Conservation (phyloP, 306 rosid species). For the Fragaria nilgerrensis region DNA sequence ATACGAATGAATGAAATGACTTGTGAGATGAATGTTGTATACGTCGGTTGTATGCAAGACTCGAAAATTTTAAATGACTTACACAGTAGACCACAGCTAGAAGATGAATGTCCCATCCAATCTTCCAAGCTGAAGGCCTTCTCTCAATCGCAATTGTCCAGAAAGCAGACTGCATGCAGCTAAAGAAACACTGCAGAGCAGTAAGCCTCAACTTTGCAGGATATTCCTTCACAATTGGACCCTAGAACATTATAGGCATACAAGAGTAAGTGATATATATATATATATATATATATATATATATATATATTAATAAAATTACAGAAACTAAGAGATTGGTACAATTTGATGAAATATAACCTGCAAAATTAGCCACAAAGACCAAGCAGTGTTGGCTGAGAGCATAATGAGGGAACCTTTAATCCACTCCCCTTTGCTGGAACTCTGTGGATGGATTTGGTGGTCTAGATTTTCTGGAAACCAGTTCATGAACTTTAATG, state of each 20-base stretch:
- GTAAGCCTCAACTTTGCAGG: constrained; percentile 83
- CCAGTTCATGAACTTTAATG: constrained; percentile 50
- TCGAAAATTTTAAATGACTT: constrained; percentile 15
- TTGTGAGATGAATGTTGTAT: background rate
- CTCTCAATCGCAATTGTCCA: constrained; percentile 61
- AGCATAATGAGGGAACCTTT: constrained; percentile 80
- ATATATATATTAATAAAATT: background rate
- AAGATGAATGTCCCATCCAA: constrained; percentile 88
- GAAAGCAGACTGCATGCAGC: constrained; percentile 60
- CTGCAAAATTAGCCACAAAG: constrained; percentile 91
- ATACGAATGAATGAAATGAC: no score
- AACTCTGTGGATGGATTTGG: constrained; percentile 24
- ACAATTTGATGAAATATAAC: constrained; percentile 25
- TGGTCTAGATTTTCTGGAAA: constrained; percentile 20
- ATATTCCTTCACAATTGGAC: constrained; percentile 60
- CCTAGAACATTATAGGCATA: constrained; percentile 36
- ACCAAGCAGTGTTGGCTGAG: constrained; percentile 72
- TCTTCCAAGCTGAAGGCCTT: constrained; percentile 72
- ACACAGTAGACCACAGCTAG: constrained; percentile 87
- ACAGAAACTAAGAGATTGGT: background rate
- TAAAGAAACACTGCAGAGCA: constrained; percentile 61
- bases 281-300: no score
- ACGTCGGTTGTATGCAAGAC: background rate
- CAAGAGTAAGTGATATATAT: background rate
- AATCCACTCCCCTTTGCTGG: constrained; percentile 40